Base-by-base conservation (phyloP, 2,329 filamentous ascomycete genomes). In the Penicillium sp. region DNA sequence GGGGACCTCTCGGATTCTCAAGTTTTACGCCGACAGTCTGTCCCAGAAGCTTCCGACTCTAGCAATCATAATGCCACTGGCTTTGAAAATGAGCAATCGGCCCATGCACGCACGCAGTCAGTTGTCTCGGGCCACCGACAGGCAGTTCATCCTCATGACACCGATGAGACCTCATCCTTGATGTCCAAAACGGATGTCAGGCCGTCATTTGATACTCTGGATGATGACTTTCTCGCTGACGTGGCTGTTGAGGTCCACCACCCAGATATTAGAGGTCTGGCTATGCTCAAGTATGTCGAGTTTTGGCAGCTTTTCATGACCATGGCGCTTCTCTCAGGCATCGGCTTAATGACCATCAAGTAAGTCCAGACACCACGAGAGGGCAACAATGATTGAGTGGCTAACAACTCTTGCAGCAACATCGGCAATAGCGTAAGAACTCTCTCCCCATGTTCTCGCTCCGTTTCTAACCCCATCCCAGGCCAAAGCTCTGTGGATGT, bases 321-420 rank as follows among this genome's bases (percentile, higher is more conserved):
- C 56, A 87, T 98, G 79, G 89, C 85, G 31, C 79, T 96, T n/a
- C 75, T 97, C 52, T 89, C 89, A 4, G 93, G 93, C 42, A 86
- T 96, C 59, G 93, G 93, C 9, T 74, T 98, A 55, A 98, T 98
- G 93, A 97, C 91, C 0, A 98, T 98, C 71, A 98, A 98, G 89
- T 95, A 77, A 69, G 86, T 57, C 9, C 47, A 51, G 32, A 24
- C 31, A 20, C 16, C 22, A 11, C 16, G 14, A 26, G 14, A 9
- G 20, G 2, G 18, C 18, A 16, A 22, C 13, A 20, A 26, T 9
- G 37, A 23, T 44, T 22, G 22, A n/a, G 7, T 42, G 34, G 50
- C 71, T 73, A 61, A 72, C 51, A 9, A 14, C 11, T 18, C 40
- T 9, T 34, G 18, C 57, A 95, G 89, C 73, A 98, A 98, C 60